These are phyloP conservation scores for Rhododendron williamsianum DNA, from an alignment of 148 eudicot genomes.

Conservation along the genomic window DNA sequence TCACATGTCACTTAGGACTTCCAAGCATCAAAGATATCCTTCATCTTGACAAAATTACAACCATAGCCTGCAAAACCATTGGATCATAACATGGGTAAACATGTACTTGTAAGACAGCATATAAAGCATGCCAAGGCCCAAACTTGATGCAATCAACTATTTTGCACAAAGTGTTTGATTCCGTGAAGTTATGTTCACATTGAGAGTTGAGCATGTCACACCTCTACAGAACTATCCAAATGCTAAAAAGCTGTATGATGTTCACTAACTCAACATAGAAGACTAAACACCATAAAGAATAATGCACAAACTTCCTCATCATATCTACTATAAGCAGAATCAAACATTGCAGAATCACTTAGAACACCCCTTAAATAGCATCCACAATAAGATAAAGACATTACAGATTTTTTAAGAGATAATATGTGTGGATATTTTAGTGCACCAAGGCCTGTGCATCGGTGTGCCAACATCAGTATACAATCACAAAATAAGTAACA, in stretches of 20 bases:
- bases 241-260: not conserved
- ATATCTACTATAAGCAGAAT: not conserved
- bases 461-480: not conserved
- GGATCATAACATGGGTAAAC: not conserved
- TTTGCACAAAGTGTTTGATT: not conserved
- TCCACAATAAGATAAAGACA: not conserved
- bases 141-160: not conserved
- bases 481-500: not conserved
- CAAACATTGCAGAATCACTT: not conserved
- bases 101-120: not conserved
- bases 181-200: not conserved
- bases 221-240: not conserved
- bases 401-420: not conserved
- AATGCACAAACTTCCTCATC: not conserved
- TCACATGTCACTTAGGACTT: conserved; percentile 33
- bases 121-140: not conserved
- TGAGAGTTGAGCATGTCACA: not conserved
- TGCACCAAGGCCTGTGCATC: not conserved
- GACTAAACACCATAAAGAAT: not conserved
- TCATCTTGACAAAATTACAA: not conserved
- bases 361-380: not conserved
- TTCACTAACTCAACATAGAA: not conserved
- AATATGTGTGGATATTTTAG: not conserved
- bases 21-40: conserved; percentile 12
- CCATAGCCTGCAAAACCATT: conserved; percentile 12